Evolutionary conservation across 2,329 filamentous ascomycete species (phyloP).

Genomic region (Drechslerella coelobrocha): DNA sequence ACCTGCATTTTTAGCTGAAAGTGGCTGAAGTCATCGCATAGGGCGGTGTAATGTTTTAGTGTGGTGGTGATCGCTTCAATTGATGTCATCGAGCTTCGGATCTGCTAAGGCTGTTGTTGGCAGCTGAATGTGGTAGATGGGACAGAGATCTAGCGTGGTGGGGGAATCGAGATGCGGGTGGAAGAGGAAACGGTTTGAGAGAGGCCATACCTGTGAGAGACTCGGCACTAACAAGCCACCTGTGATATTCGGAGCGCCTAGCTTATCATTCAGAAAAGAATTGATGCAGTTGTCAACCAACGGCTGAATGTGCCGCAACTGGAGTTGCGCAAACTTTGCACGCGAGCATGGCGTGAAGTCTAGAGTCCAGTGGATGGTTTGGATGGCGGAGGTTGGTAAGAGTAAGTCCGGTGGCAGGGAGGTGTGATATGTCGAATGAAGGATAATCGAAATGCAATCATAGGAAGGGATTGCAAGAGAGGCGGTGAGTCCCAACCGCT

Average conservation of each 20-base stretch:
- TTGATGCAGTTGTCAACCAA: constrained; percentile 30
- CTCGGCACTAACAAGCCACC: constrained; percentile 29
- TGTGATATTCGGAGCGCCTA: constrained; percentile 27
- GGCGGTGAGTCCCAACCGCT: constrained; percentile 17
- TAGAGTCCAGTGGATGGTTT: constrained; percentile 19
- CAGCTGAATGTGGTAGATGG: not conserved
- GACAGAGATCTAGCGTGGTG: not conserved
- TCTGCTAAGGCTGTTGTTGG: constrained; percentile 12
- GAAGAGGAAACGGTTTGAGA: not conserved
- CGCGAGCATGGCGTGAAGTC: constrained; percentile 25
- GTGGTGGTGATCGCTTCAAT: constrained; percentile 38
- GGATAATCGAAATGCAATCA: constrained; percentile 22
- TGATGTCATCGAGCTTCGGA: constrained; percentile 34
- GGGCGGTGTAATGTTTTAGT: constrained; percentile 28
- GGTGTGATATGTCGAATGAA: constrained; percentile 23
- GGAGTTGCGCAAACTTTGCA: constrained; percentile 8
- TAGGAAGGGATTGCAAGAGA: constrained; percentile 44
- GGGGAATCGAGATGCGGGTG: not conserved
- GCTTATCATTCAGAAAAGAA: constrained; percentile 34
- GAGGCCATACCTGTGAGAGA: constrained; percentile 14
- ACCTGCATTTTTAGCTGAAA: constrained; percentile 32
- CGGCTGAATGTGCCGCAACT: constrained; percentile 16
- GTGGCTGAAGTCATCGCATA: constrained; percentile 31
- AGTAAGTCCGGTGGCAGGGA: constrained; percentile 23
- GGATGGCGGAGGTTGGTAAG: constrained; percentile 23